A percentile compares a stretch with the other conserved stretches of the same genome.
Evolutionary conservation across 2,329 filamentous ascomycete species (phyloP).

Genomic region (Mycosphaerella sp.): DNA sequence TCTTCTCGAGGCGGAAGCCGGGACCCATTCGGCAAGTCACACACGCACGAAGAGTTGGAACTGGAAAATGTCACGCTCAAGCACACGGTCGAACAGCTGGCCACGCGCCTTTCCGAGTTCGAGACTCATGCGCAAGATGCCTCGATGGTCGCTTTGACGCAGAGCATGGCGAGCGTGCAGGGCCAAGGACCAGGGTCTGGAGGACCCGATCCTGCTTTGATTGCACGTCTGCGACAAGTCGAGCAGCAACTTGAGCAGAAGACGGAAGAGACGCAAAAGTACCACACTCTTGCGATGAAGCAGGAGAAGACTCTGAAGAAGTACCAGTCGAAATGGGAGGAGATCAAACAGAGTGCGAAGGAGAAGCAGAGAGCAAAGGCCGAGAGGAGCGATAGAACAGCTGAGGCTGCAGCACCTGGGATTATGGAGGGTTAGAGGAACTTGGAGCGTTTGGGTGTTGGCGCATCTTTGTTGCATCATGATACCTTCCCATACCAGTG

Average conservation of each 20-base stretch:
- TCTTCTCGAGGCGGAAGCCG: slow-evolving; percentile 36
- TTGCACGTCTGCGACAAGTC: slow-evolving; percentile 38
- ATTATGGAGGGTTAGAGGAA: slow-evolving; percentile 1
- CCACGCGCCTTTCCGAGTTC: slow-evolving; percentile 83
- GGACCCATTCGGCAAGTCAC: slow-evolving; percentile 40
- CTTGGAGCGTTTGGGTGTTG: not conserved
- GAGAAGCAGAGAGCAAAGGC: slow-evolving; percentile 21
- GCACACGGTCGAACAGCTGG: slow-evolving; percentile 76
- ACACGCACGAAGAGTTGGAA: slow-evolving; percentile 78
- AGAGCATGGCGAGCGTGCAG: slow-evolving; percentile 58
- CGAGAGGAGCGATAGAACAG: slow-evolving; percentile 15
- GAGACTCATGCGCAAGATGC: slow-evolving; percentile 87
- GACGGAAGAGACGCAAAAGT: slow-evolving; percentile 54
- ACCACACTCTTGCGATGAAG: slow-evolving; percentile 56
- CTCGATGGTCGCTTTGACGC: slow-evolving; percentile 64
- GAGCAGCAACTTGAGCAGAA: slow-evolving; percentile 58
- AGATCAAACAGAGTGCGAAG: slow-evolving; percentile 57
- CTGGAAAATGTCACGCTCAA: slow-evolving; percentile 84
- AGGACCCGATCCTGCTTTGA: slow-evolving; percentile 31
- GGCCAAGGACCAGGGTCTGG: slow-evolving; percentile 14
- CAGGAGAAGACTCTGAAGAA: slow-evolving; percentile 58
- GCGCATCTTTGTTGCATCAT: not conserved
- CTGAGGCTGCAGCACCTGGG: not conserved
- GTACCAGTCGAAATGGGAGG: slow-evolving; percentile 62
- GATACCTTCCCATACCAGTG: too few relatives aligned